Conservation (phyloP, 140 eudicot species). For the Bidens hawaiensis region DNA sequence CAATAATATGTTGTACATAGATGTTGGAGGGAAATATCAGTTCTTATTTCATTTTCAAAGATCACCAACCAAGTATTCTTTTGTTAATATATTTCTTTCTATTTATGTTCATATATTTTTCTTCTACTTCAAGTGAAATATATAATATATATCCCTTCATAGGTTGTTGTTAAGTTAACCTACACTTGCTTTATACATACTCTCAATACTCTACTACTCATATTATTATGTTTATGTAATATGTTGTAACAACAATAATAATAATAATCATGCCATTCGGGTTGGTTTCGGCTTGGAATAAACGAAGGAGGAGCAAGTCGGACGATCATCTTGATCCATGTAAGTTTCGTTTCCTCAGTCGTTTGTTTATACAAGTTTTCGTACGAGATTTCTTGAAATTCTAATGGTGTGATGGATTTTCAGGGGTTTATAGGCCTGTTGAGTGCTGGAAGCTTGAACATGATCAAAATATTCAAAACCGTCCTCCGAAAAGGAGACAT, state of each 20-base stretch:
- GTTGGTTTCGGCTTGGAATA: constrained; percentile 93
- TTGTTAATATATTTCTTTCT: constrained; percentile 4
- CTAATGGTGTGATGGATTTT: constrained; percentile 9
- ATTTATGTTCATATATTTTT: constrained; percentile 31
- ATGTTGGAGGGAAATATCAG: constrained; percentile 37
- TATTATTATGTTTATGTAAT: constrained; percentile 14
- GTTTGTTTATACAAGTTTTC: not conserved
- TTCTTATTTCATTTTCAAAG: constrained; percentile 51
- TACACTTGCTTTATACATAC: constrained; percentile 70
- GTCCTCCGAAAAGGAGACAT: constrained; percentile 57
- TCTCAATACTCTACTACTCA: constrained; percentile 32
- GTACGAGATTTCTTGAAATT: constrained; percentile 11
- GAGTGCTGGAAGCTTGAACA: constrained; percentile 79
- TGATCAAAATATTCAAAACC: constrained; percentile 39
- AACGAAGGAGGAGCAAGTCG: constrained; percentile 82
- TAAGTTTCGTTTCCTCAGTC: constrained; percentile 24
- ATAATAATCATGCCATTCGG: constrained; percentile 73
- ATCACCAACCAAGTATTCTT: constrained; percentile 4
- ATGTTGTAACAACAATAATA: not conserved
- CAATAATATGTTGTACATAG: constrained; percentile 18
- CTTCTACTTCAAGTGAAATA: constrained; percentile 68
- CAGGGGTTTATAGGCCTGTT: constrained; percentile 86
- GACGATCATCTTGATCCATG: constrained; percentile 81
- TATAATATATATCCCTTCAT: constrained; percentile 23
- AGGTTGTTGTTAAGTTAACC: constrained; percentile 43